Conservation (phyloP, 768 basidiomycete species). For the Sistotremastrum niveocremeum region DNA sequence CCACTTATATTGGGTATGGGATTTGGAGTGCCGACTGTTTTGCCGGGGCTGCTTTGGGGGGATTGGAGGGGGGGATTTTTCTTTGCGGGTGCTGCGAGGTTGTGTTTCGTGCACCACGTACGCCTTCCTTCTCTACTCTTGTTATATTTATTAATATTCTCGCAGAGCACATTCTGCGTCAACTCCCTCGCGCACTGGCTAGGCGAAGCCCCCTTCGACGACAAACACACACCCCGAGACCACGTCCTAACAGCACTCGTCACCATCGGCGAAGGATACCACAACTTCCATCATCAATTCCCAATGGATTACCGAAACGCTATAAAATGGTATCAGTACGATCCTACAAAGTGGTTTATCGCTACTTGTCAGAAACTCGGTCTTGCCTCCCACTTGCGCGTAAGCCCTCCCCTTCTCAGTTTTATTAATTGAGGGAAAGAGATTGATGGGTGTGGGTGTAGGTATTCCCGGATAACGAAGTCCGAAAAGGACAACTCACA, state of each 20-base stretch:
- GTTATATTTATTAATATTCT: conserved; percentile 2
- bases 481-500: conserved; percentile 79
- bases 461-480: conserved; percentile 56
- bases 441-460: conserved; percentile 5
- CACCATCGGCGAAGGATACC: conserved; percentile 93
- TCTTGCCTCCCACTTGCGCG: conserved; percentile 59
- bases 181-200: conserved; percentile 97
- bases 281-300: conserved; percentile 97
- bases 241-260: conserved; percentile 80
- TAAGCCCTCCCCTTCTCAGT: conserved; percentile 11
- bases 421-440: background rate
- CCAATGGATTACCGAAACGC: conserved; percentile 97
- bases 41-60: conserved; percentile 73
- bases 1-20: conserved; percentile 55
- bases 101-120: conserved; percentile 82
- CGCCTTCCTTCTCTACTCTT: conserved; percentile 17
- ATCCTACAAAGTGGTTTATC: conserved; percentile 92
- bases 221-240: conserved; percentile 88
- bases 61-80: conserved; percentile 80
- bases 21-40: conserved; percentile 57
- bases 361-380: conserved; percentile 43
- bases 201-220: conserved; percentile 84
- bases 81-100: conserved; percentile 66
- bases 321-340: conserved; percentile 89
- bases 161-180: conserved; percentile 87